Conservation (phyloP, 345 rosid genomes). For the Syzygium jambos region DNA sequence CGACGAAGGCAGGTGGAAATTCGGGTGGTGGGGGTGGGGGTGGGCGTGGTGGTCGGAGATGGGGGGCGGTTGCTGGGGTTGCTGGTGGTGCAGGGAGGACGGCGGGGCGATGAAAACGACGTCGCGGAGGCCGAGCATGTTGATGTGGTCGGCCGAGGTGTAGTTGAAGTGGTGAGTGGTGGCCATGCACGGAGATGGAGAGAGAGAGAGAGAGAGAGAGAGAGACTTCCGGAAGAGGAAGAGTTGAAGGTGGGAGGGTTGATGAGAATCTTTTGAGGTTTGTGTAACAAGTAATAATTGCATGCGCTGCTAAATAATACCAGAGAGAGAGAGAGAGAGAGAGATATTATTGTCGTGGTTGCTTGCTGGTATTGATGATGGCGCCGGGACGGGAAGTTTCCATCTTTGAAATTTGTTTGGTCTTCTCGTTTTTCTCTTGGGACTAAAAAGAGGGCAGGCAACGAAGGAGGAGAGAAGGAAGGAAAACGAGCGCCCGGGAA, state of each 20-base stretch:
- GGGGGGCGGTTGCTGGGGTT: conserved; percentile 1
- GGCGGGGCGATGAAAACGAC: conserved; percentile 45
- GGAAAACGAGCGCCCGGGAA: neutral
- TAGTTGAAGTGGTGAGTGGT: conserved; percentile 4
- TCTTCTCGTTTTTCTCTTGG: neutral
- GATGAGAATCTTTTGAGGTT: neutral
- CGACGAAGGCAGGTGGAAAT: neutral
- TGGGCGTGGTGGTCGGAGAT: conserved; percentile 7
- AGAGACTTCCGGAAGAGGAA: neutral
- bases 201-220: neutral
- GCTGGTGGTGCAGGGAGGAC: conserved; percentile 14
- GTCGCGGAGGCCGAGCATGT: conserved; percentile 67
- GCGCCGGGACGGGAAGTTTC: neutral
- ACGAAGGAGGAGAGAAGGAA: neutral
- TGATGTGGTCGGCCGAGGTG: conserved; percentile 18
- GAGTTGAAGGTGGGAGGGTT: neutral
- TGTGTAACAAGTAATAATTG: neutral
- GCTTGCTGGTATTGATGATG: neutral
- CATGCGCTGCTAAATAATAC: neutral
- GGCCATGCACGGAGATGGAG: conserved; percentile 1
- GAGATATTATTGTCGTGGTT: neutral
- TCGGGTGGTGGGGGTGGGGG: conserved; percentile 8
- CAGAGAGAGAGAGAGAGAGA: neutral
- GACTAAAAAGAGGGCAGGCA: neutral
- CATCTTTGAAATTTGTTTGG: neutral